These are phyloP conservation scores for Oenanthe javanica DNA, from an alignment of 140 eudicot genomes.

Conservation along the genomic window DNA sequence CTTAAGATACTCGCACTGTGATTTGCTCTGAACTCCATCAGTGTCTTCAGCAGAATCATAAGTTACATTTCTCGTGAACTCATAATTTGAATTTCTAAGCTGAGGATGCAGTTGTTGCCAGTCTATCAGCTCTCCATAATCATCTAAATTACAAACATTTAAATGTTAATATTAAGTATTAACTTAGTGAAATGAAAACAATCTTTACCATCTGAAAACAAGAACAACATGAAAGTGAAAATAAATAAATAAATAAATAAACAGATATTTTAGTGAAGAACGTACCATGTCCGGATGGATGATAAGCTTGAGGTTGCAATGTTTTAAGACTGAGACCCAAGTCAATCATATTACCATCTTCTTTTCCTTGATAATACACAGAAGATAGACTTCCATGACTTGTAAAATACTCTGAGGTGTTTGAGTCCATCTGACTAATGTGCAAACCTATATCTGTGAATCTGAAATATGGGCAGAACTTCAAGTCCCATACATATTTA, in stretches of 20 bases:
- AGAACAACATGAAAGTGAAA: background rate
- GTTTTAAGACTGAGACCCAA: slow-evolving; percentile 80
- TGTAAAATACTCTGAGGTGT: slow-evolving; percentile 50
- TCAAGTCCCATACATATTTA: background rate
- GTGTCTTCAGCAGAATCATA: slow-evolving; percentile 28
- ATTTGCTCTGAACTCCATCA: slow-evolving; percentile 42
- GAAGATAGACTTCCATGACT: slow-evolving; percentile 43
- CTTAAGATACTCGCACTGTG: slow-evolving; percentile 55
- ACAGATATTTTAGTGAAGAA: background rate
- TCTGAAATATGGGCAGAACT: background rate
- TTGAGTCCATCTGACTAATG: slow-evolving; percentile 41
- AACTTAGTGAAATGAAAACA: background rate
- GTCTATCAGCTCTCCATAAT: slow-evolving; percentile 42
- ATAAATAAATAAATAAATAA: background rate
- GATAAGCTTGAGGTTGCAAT: slow-evolving; percentile 55
- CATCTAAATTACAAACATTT: slow-evolving; percentile 23
- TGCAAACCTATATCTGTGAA: background rate
- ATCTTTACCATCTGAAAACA: background rate
- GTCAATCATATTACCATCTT: slow-evolving; percentile 58
- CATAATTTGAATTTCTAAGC: slow-evolving; percentile 25
- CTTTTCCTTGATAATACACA: slow-evolving; percentile 50
- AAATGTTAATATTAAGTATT: background rate
- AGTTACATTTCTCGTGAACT: slow-evolving; percentile 16
- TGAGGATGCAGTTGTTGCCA: slow-evolving; percentile 51
- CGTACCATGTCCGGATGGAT: slow-evolving; percentile 40